phyloP scores from a whole-genome alignment of 2,329 filamentous ascomycete genomes.

The Helicocarpus griseus region DNA sequence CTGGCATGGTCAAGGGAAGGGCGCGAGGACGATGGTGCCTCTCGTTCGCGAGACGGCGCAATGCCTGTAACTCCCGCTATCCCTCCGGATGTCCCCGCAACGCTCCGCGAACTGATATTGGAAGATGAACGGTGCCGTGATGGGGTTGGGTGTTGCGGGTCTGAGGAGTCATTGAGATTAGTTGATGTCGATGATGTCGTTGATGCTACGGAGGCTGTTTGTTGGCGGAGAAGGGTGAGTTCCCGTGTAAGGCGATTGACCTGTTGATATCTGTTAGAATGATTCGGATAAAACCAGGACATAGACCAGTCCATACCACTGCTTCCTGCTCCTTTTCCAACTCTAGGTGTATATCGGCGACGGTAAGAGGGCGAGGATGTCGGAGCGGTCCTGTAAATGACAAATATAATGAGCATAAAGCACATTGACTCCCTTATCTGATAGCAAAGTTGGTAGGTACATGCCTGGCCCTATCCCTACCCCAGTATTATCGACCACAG shows the following conservation, averaged over 20 bases:
- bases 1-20: constrained; percentile 22
- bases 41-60: constrained; percentile 32
- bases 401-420: constrained; percentile 3
- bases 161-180: constrained; percentile 38
- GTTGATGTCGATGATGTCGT: constrained; percentile 49
- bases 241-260: constrained; percentile 90
- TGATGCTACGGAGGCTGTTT: constrained; percentile 53
- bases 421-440: too few species aligned
- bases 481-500: constrained; percentile 24
- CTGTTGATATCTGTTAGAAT: constrained; percentile 36
- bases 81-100: constrained; percentile 22
- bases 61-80: constrained; percentile 32
- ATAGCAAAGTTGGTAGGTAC: constrained; percentile 6
- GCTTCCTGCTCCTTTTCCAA: constrained; percentile 94
- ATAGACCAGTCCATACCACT: constrained; percentile 54
- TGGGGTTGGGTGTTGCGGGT: constrained; percentile 39
- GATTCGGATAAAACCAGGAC: too few species aligned
- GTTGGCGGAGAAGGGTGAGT: constrained; percentile 68
- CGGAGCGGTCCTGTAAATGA: constrained; percentile 58
- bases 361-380: constrained; percentile 78
- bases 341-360: constrained; percentile 78
- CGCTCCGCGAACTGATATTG: constrained; percentile 40
- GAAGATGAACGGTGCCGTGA: constrained; percentile 49
- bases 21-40: constrained; percentile 19
- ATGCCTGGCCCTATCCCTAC: constrained; percentile 33